Conservation (phyloP, 2,329 filamentous ascomycete genomes). For the Coleophoma eucalyptorum region DNA sequence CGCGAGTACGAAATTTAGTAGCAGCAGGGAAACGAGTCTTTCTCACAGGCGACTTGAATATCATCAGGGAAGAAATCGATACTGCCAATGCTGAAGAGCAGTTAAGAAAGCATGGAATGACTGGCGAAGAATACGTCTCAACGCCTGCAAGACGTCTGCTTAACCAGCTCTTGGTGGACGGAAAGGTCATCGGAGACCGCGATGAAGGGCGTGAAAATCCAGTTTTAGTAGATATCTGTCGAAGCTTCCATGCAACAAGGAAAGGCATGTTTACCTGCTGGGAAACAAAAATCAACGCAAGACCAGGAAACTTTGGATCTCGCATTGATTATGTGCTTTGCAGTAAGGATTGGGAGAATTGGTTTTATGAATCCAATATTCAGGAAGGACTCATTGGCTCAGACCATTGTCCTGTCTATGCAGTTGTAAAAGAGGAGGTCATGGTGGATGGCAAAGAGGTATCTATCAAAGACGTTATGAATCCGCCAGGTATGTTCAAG, state of each 20-base stretch:
- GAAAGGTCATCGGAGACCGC: constrained; percentile 60
- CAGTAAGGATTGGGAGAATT: constrained; percentile 71
- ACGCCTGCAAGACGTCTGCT: constrained; percentile 72
- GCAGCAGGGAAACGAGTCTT: constrained; percentile 80
- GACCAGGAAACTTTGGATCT: constrained; percentile 90
- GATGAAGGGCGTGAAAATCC: constrained; percentile 68
- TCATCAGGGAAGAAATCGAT: constrained; percentile 61
- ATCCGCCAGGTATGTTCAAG: constrained; percentile 66
- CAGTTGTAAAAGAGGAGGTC: constrained; percentile 63
- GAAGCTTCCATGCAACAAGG: constrained; percentile 75
- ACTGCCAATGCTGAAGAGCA: constrained; percentile 70
- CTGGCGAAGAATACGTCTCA: constrained; percentile 68
- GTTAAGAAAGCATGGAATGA: constrained; percentile 66
- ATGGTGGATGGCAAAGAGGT: constrained; percentile 41
- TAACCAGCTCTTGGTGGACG: constrained; percentile 78
- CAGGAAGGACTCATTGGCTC: constrained; percentile 93
- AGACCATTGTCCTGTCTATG: constrained; percentile 94
- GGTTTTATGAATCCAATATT: constrained; percentile 80
- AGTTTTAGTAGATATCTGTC: constrained; percentile 79
- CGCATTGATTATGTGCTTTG: constrained; percentile 94
- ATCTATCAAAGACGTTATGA: constrained; percentile 70
- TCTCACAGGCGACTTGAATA: constrained; percentile 85
- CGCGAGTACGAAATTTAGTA: constrained; percentile 78
- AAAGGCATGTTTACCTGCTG: constrained; percentile 95
- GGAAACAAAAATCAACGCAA: constrained; percentile 91